Evolutionary conservation across 192 early-diverging fungal genomes (phyloP).

Genomic region (Coemansia sp.): DNA sequence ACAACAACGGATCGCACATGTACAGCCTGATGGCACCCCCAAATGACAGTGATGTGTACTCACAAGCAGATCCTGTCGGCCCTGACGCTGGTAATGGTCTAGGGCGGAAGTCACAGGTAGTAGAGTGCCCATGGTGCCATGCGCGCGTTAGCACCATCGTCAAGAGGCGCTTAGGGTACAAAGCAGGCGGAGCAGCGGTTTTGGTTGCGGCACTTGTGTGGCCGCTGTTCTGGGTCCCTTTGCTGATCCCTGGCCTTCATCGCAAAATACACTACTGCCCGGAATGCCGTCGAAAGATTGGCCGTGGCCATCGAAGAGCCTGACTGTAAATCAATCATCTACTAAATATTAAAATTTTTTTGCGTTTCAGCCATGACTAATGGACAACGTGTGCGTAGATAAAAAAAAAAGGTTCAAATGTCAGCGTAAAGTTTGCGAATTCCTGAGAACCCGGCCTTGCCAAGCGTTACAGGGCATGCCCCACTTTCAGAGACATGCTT

Average conservation of each 20-base stretch:
- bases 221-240: conserved; percentile 57
- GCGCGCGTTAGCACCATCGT: conserved; percentile 25
- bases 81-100: conserved; percentile 35
- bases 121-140: conserved; percentile 58
- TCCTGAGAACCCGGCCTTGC: conserved; percentile 16
- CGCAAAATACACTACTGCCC: conserved; percentile 56
- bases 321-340: background rate
- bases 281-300: conserved; percentile 47
- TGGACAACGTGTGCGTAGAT: background rate
- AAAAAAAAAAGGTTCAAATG: background rate
- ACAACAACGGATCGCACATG: conserved; percentile 13
- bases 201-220: conserved; percentile 40
- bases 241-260: conserved; percentile 42
- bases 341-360: background rate
- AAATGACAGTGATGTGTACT: conserved; percentile 29
- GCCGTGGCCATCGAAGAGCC: conserved; percentile 31
- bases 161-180: conserved; percentile 35
- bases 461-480: conserved; percentile 80
- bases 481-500: conserved; percentile 70
- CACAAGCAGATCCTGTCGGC: conserved; percentile 27
- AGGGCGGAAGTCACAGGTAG: conserved; percentile 32
- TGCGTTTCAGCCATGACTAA: too few relatives aligned
- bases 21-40: conserved; percentile 33
- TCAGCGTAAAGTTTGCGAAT: conserved; percentile 57
- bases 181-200: conserved; percentile 40